A percentile compares a stretch with the other conserved stretches of the same genome.
These are phyloP conservation scores for Brachypodium distachyon DNA, from an alignment of 202 grass and related monocot genomes.

Conservation along the genomic window DNA sequence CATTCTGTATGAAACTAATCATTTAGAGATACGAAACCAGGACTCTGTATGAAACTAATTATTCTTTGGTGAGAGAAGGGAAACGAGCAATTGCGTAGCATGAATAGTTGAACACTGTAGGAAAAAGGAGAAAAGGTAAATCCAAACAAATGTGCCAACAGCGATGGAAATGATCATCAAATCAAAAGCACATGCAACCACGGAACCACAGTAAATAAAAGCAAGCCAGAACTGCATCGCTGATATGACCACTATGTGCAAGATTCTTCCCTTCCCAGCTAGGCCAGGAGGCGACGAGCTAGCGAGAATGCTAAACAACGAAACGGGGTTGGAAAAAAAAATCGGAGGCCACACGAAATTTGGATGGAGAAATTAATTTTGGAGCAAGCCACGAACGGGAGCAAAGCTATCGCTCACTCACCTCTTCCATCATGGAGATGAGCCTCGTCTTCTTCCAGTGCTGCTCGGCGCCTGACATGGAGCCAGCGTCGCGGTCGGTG, in stretches of 20 bases:
- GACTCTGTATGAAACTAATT: too few relatives aligned
- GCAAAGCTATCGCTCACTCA: slow-evolving; percentile 15
- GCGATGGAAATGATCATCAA: slow-evolving; percentile 47
- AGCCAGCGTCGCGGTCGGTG: slow-evolving; percentile 6
- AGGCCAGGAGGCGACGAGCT: background rate
- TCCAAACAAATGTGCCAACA: slow-evolving; percentile 8
- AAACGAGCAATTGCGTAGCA: background rate
- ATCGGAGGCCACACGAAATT: background rate
- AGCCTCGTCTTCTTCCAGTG: slow-evolving; percentile 96
- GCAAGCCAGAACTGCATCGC: slow-evolving; percentile 35
- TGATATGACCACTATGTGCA: slow-evolving; percentile 58
- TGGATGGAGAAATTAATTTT: background rate
- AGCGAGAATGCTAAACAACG: slow-evolving; percentile 9
- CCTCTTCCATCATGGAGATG: slow-evolving; percentile 95
- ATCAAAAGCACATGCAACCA: slow-evolving; percentile 60
- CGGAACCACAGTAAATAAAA: slow-evolving; percentile 55
- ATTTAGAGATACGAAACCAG: too few relatives aligned
- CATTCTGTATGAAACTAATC: slow-evolving; percentile 3
- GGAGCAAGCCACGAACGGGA: too few relatives aligned
- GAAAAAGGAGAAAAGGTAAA: background rate
- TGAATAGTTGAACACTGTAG: background rate
- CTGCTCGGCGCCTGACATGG: slow-evolving; percentile 46
- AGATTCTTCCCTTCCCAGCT: slow-evolving; percentile 32
- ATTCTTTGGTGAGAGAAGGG: background rate
- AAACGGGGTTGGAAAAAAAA: background rate